Evolutionary conservation across 768 basidiomycete genomes (phyloP).

Genomic region (Mycena metata): DNA sequence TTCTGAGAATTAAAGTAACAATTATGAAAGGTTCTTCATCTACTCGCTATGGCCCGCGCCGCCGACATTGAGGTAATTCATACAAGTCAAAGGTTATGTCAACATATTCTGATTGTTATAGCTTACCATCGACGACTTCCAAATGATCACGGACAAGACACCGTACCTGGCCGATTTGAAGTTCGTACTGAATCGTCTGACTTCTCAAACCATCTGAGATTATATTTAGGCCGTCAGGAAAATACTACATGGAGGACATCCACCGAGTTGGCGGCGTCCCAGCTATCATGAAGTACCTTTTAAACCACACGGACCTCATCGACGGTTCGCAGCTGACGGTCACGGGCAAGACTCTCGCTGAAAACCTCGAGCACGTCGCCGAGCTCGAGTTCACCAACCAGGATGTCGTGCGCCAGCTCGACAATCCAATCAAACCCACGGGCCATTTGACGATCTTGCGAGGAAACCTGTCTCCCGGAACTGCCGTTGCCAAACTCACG

Average conservation of each 20-base stretch:
- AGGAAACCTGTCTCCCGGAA: conserved; percentile 90
- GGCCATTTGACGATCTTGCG: conserved; percentile 91
- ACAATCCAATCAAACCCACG: conserved; percentile 86
- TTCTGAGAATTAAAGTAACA: neutral
- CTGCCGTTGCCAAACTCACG: conserved; percentile 93
- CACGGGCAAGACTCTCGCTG: conserved; percentile 90
- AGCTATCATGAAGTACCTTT: conserved; percentile 85
- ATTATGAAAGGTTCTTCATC: conserved; percentile 75
- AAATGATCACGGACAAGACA: conserved; percentile 80
- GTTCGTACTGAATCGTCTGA: conserved; percentile 48
- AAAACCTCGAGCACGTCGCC: conserved; percentile 84
- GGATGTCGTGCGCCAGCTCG: conserved; percentile 79
- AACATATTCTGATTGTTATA: conserved; percentile 35
- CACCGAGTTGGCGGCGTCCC: conserved; percentile 90
- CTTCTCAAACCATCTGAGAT: conserved; percentile 18
- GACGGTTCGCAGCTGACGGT: conserved; percentile 90
- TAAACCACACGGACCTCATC: conserved; percentile 82
- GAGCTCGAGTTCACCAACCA: conserved; percentile 81
- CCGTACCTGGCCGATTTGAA: conserved; percentile 90
- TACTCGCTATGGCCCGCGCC: conserved; percentile 88
- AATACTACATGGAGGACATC: conserved; percentile 92
- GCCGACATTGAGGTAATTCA: conserved; percentile 63
- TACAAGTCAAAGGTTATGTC: neutral
- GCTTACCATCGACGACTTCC: conserved; percentile 90
- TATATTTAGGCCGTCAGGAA: conserved; percentile 76